phyloP scores from a whole-genome alignment of 192 early-diverging fungal species.

The Paraglomus occultum region DNA sequence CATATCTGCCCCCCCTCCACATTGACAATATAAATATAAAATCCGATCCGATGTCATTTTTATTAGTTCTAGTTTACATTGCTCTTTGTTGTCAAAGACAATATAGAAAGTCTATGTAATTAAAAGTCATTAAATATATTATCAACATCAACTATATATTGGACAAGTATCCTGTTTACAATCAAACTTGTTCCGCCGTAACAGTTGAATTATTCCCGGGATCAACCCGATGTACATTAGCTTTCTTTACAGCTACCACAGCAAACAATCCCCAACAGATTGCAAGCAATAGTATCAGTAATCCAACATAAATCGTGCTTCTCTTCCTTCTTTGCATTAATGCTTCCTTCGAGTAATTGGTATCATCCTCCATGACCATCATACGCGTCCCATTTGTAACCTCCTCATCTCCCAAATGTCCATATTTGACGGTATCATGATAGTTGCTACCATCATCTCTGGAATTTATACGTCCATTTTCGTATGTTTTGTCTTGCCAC shows the following conservation, averaged over 20 bases:
- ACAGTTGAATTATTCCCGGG: no score
- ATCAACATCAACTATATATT: no score
- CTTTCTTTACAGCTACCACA: conserved; percentile 20
- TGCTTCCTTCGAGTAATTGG: not conserved
- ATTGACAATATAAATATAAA: no score
- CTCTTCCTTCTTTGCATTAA: not conserved
- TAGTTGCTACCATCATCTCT: conserved; percentile 3
- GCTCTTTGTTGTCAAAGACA: no score
- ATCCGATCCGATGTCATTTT: no score
- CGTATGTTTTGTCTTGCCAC: conserved; percentile 25
- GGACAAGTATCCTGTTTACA: no score
- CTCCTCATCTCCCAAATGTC: conserved; percentile 9
- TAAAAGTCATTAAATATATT: no score
- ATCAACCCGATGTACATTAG: not conserved
- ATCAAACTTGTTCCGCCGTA: no score
- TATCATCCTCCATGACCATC: conserved; percentile 8
- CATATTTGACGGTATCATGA: conserved; percentile 1
- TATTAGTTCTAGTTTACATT: no score
- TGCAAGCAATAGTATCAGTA: not conserved
- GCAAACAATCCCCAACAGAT: conserved; percentile 25
- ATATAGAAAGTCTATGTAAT: no score
- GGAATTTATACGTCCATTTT: conserved; percentile 11
- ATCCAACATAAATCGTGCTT: conserved; percentile 11
- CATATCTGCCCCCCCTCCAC: no score
- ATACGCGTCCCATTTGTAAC: not conserved